Base-by-base conservation (phyloP, 139 green algal genomes). In the Tetraselmis chui region DNA sequence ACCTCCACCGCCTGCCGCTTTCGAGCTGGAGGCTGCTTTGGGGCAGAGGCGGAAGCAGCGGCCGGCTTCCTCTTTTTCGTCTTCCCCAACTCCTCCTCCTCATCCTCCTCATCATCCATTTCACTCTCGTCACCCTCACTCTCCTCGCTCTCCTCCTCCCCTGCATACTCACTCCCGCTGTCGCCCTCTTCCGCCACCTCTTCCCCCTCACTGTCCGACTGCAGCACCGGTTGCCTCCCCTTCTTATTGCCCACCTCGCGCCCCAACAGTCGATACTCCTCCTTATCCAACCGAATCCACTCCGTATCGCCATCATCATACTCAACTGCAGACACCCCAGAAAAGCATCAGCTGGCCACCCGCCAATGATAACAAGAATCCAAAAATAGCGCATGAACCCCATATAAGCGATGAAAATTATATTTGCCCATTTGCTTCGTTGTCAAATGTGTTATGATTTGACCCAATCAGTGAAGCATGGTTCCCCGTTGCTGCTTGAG, bases 221-320 rank as follows among this genome's bases (percentile, higher is more conserved):
- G 23, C 75, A 29, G 30, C 28, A 78, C 75, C 28, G 23, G 23
- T 27, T 27, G 28, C 30, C 11, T 76, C 28, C 78, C 76, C 76
- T 25, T 31, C 27, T 77, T 83, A 23, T 5, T 31, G 18, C 22
- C 23, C 79, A 30, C 32, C 31, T 79, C 25, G 78, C n/a, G n/a
- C n/a, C 67, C 45, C 78, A 86, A 75, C n/a, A 87, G 22, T 59
- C 89, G 79, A 25, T 80, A 84, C 78, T 89, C 80, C 83, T 93
- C 89, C 23, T 80, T 23, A 0, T n/a, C 79, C 0, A 96, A 81
- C 75, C 87, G 76, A 27, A 95, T 25, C 90, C 86, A 91, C 81
- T 96, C 93, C 77, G 89, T 85, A 25, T 96, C 93, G 1, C 90
- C 92, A 78, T 96, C 93, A 32, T 97, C 91, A 78, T 95, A 95